Evolutionary conservation across 352 stramenopile genomes (phyloP), one percentile per base, ranked within the genome.

Genomic region (Phytophthora tubulina): DNA sequence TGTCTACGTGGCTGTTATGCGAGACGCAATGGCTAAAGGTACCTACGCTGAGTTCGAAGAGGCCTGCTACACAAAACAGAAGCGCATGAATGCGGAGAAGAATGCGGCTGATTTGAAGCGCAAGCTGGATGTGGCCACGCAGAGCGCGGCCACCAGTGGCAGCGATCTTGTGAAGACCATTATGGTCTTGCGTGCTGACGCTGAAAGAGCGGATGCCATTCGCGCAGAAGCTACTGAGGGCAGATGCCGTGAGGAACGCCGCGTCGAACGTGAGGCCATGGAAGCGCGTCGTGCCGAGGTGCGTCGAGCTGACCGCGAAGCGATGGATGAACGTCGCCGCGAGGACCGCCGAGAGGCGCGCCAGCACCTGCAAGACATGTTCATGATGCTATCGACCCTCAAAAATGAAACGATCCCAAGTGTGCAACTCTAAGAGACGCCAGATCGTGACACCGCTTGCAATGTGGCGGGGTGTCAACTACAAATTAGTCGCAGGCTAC

Each of bases 11-110:
- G 57, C 57, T 14, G 45, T 4, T 6, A 55, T 64, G 57, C 32
- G 57, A 27, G 57, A 64, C 14, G n/a, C 45, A 6, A 27, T n/a
- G n/a, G 41, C 32, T 5, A 60, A 41, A 21, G 15, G 44, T 2
- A 38, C 45, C 4, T 64, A 56, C 13, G 35, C 11, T 2, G 54
- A 62, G 30, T 51, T 62, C n/a, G 38, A 50, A 10, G 54, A 51
- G 31, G 39, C 54, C 4, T 52, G 54, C 17, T 62, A 51, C 30
- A 62, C 54, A 4, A 62, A 62, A 15, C 54, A 51, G 33, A 62
- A 62, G 17, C 54, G 54, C 0, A 5, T 62, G 4, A 62, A 51
- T 2, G 54, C 54, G 39, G 21, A 62, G 11, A 62, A 51, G 15
- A 7, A 30, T 27, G 54, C 54, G 21, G 54, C 27, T 2, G 53